phyloP scores from a whole-genome alignment of 768 basidiomycete genomes.

The Amanita rubescens region DNA sequence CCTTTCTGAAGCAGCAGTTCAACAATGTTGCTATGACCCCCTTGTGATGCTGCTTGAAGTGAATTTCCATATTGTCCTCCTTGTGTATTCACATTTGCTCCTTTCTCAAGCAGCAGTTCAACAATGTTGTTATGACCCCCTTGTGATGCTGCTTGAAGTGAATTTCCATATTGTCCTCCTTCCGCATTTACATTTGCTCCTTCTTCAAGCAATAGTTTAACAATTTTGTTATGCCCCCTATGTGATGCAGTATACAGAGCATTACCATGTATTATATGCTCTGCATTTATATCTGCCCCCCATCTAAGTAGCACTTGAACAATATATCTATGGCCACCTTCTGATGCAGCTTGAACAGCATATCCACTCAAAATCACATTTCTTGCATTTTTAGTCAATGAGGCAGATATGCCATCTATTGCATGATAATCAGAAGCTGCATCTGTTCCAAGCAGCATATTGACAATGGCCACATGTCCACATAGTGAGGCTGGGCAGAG shows the following conservation, averaged over 20 bases:
- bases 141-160: background rate
- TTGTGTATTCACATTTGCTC: background rate
- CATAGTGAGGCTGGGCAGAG: background rate
- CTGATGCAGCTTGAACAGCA: background rate
- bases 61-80: background rate
- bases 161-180: too few relatives aligned
- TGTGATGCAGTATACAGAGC: too few relatives aligned
- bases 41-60: background rate
- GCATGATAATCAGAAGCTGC: too few relatives aligned
- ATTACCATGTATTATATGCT: too few relatives aligned
- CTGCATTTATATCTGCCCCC: background rate
- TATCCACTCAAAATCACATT: background rate
- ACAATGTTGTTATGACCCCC: background rate
- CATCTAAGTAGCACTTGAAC: background rate
- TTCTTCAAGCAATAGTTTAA: too few relatives aligned
- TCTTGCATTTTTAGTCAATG: too few relatives aligned
- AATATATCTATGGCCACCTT: background rate
- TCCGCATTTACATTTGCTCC: too few relatives aligned
- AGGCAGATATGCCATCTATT: too few relatives aligned
- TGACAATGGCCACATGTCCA: background rate
- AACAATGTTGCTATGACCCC: background rate
- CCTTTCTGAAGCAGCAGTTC: background rate
- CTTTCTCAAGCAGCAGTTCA: background rate
- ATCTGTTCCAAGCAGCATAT: too few relatives aligned
- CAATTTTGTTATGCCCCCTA: too few relatives aligned